Base-by-base conservation (phyloP, 225 moss, liverwort and hornwort species). In the Lunularia cruciata region DNA sequence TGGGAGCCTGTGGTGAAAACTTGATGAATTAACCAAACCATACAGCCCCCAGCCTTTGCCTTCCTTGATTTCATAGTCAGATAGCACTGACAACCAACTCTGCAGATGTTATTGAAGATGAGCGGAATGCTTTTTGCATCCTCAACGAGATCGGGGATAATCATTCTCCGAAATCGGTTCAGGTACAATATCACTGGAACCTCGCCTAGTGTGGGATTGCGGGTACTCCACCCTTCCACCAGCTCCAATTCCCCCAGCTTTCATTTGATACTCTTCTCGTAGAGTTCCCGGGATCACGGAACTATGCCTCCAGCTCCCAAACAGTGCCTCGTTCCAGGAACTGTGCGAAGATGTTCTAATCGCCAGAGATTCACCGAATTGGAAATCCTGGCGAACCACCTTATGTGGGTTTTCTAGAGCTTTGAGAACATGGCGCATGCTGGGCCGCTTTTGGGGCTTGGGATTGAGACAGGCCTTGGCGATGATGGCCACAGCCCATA, bases 401-500 rank as follows among this genome's bases (percentile, higher is more conserved):
- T 96, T 96, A 87, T 92, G 92, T 1, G 96, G 96, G 27, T 90
- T 92, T 71, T 96, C 96, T 0, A 96, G 76, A 0, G 96, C 96
- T 65, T 89, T 96, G 27, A 92, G 60, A 6, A 96, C 90, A 20
- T 96, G 96, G 5, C 90, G 59, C 92, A 96, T 96, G 73, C 92
- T 90, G 3, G 96, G 96, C 49, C 96, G 85, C 72, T 92, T 92
- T 62, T 86, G 86, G 1, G 88, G 69, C 73, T 92, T 92, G 42
- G 87, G 48, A 66, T 96, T 90, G 20, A 96, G 72, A 60, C 96
- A 96, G 0, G 92, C 92, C 0, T 89, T 90, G 3, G 96, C 96
- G 8, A 96, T 87, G 25, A 96, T 96, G 46, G 96, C 96, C 77
- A 92, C 92, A 18, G 96, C 96, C 96, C 96, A 96, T 3, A 96